phyloP scores from a whole-genome alignment of 345 rosid species.

The Sapria himalayana region DNA sequence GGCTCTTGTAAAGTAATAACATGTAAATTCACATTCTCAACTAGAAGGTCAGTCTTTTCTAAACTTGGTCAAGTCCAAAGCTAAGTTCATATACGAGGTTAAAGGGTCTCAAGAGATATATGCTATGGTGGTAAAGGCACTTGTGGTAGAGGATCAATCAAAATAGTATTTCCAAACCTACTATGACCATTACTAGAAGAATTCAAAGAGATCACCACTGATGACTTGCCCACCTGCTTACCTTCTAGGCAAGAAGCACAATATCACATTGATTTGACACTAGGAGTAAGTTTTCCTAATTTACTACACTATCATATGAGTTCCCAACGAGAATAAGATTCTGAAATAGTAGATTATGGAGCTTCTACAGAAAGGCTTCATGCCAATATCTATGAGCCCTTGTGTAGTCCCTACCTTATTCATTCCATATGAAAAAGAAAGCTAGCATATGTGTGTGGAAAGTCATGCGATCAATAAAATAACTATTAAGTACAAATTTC shows the following conservation, averaged over 20 bases:
- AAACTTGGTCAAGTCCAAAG: too few species aligned
- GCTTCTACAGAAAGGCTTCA: not conserved
- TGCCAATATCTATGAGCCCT: conserved; percentile 3
- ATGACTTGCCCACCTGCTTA: not conserved
- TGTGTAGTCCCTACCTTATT: conserved; percentile 3
- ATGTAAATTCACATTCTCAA: too few species aligned
- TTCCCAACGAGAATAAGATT: not conserved
- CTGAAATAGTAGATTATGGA: conserved; percentile 2
- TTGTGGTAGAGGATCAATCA: too few species aligned
- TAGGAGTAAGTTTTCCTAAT: not conserved
- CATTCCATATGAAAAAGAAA: not conserved
- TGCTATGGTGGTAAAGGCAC: too few species aligned
- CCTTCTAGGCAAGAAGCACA: not conserved
- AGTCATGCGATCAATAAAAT: too few species aligned
- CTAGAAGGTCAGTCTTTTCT: too few species aligned
- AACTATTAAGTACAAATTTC: not conserved
- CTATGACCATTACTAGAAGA: too few species aligned
- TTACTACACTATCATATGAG: conserved; percentile 4
- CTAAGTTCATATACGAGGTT: too few species aligned
- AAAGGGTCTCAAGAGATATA: too few species aligned
- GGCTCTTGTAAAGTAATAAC: too few species aligned
- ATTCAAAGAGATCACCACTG: not conserved
- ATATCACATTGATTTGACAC: not conserved
- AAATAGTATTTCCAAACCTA: too few species aligned
- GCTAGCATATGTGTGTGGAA: too few species aligned